These are phyloP conservation scores for Orbilia ellipsospora DNA, from an alignment of 2,329 filamentous ascomycete species.

Conservation along the genomic window DNA sequence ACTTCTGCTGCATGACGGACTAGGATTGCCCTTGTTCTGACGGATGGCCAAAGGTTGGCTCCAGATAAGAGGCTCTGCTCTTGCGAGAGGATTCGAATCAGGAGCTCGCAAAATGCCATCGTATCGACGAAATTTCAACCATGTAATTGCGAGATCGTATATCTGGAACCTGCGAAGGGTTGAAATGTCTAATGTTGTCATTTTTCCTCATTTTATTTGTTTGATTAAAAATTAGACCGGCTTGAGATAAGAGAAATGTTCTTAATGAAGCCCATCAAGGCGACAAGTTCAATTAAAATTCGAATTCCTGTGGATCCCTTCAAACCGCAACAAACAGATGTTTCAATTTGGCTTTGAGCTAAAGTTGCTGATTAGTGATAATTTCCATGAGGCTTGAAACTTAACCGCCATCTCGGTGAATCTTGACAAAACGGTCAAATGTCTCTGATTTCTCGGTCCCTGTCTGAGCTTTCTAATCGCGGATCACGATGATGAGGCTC, in stretches of 20 bases:
- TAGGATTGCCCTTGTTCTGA: slow-evolving; percentile 26
- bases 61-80: slow-evolving; percentile 40
- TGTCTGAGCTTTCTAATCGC: slow-evolving; percentile 24
- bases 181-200: too few relatives aligned
- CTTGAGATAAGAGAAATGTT: too few relatives aligned
- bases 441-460: slow-evolving; percentile 22
- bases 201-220: too few relatives aligned
- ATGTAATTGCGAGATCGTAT: too few relatives aligned
- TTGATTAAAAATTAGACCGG: too few relatives aligned
- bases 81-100: too few relatives aligned
- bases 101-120: too few relatives aligned
- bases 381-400: too few relatives aligned
- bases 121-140: too few relatives aligned
- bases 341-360: slow-evolving; percentile 13
- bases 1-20: neutral
- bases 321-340: slow-evolving; percentile 5
- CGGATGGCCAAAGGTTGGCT: slow-evolving; percentile 4
- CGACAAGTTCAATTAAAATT: slow-evolving; percentile 21
- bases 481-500: slow-evolving; percentile 15
- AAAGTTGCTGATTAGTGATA: slow-evolving; percentile 20
- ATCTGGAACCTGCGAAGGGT: too few relatives aligned
- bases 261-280: neutral
- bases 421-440: slow-evolving; percentile 15
- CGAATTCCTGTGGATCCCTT: slow-evolving; percentile 35
- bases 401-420: slow-evolving; percentile 32